A percentile compares a stretch with the other conserved stretches of the same genome.
Conservation (phyloP, 192 early-diverging fungal species). For the Coemansia sp. region DNA sequence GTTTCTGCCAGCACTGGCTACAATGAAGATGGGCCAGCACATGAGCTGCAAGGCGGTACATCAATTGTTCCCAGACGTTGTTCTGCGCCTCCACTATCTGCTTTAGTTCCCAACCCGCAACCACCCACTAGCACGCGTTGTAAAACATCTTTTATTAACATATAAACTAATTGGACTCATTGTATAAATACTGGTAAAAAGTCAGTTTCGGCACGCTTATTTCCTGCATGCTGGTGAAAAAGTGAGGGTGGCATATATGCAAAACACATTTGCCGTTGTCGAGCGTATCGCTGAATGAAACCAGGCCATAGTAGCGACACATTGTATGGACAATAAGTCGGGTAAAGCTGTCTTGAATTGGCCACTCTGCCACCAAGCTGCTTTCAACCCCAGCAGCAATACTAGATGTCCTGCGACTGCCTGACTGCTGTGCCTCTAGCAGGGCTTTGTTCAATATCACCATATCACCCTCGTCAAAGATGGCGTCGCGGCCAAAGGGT, state of each 20-base stretch:
- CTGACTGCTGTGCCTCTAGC: slow-evolving; percentile 7
- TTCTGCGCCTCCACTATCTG: slow-evolving; percentile 3
- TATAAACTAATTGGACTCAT: slow-evolving; percentile 3
- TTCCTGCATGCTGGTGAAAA: slow-evolving; percentile 23
- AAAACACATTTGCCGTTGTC: slow-evolving; percentile 28
- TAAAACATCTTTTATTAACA: no score
- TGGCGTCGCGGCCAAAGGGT: slow-evolving; percentile 23
- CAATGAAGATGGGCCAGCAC: not conserved
- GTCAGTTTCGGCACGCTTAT: slow-evolving; percentile 15
- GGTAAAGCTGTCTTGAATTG: slow-evolving; percentile 43
- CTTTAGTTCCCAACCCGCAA: no score
- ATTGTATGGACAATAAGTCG: slow-evolving; percentile 46
- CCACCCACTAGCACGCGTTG: no score
- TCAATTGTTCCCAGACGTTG: not conserved
- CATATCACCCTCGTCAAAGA: slow-evolving; percentile 38
- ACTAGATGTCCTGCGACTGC: slow-evolving; percentile 10
- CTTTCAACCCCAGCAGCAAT: slow-evolving; percentile 36
- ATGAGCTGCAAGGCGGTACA: not conserved
- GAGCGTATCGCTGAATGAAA: slow-evolving; percentile 39
- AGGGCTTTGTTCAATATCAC: slow-evolving; percentile 31
- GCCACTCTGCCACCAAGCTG: slow-evolving; percentile 38
- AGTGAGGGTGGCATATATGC: slow-evolving; percentile 45
- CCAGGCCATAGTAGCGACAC: slow-evolving; percentile 52
- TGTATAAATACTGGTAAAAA: slow-evolving; percentile 35
- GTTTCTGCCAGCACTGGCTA: not conserved